Evolutionary conservation across 495 filamentous ascomycete genomes (phyloP).

Genomic region (Penicillium angulare): DNA sequence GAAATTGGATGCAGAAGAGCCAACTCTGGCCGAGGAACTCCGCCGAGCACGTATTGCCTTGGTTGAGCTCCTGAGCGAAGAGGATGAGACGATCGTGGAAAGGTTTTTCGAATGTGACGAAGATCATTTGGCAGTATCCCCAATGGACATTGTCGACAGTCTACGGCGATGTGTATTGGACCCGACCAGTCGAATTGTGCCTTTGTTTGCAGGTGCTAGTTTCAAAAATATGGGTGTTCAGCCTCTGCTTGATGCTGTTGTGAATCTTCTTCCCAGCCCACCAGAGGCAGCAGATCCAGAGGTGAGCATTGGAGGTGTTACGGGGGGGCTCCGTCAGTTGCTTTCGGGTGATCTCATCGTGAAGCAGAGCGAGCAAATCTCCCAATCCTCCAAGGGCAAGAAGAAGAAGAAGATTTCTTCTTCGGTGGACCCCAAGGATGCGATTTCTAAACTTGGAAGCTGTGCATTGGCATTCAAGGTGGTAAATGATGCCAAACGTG

Average conservation of each 20-base stretch:
- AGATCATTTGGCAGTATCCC: slow-evolving; percentile 64
- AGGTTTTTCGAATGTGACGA: slow-evolving; percentile 74
- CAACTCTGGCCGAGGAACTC: slow-evolving; percentile 64
- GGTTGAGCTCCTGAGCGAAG: slow-evolving; percentile 79
- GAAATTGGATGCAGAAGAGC: slow-evolving; percentile 51
- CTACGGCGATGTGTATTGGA: slow-evolving; percentile 69
- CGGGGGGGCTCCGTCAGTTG: slow-evolving; percentile 50
- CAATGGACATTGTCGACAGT: slow-evolving; percentile 63
- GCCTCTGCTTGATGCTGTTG: slow-evolving; percentile 83
- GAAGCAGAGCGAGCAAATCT: slow-evolving; percentile 35
- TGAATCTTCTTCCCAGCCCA: slow-evolving; percentile 83
- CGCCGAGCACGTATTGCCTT: slow-evolving; percentile 71
- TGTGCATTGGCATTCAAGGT: slow-evolving; percentile 97
- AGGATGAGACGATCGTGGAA: slow-evolving; percentile 84
- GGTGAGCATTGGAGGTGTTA: slow-evolving; percentile 61
- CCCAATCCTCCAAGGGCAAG: slow-evolving; percentile 42
- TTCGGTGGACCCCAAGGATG: slow-evolving; percentile 43
- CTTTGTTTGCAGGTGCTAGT: slow-evolving; percentile 88
- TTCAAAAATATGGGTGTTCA: slow-evolving; percentile 94
- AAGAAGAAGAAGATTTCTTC: slow-evolving; percentile 34
- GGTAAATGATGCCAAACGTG: slow-evolving; percentile 79
- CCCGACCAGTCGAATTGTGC: slow-evolving; percentile 61
- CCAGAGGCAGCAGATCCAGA: slow-evolving; percentile 74
- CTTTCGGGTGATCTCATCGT: slow-evolving; percentile 49
- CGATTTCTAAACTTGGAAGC: slow-evolving; percentile 66